These are phyloP conservation scores for Neckera pumila DNA, from an alignment of 225 moss, liverwort and hornwort species.

Conservation along the genomic window DNA sequence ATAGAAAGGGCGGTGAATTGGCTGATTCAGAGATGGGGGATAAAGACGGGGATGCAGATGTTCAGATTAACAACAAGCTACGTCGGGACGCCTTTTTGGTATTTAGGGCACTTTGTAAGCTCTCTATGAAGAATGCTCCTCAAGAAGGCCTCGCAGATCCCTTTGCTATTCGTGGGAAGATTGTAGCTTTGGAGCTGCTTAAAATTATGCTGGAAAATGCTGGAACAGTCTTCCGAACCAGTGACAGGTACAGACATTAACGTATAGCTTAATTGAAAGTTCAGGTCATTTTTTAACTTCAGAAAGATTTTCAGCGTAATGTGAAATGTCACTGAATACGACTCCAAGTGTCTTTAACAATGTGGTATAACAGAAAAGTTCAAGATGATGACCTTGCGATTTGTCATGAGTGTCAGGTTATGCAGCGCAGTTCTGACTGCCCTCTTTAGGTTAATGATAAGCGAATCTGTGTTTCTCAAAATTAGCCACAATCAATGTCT, in stretches of 20 bases:
- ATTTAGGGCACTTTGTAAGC: slow-evolving; percentile 95
- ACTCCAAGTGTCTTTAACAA: not conserved
- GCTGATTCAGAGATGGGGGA: slow-evolving; percentile 62
- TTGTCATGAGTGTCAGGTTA: not conserved
- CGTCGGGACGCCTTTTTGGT: slow-evolving; percentile 97
- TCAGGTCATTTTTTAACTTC: not conserved
- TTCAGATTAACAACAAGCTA: slow-evolving; percentile 92
- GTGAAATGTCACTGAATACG: not conserved
- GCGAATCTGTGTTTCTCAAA: not conserved
- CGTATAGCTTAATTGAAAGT: not conserved
- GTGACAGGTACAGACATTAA: slow-evolving; percentile 64
- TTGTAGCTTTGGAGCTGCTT: slow-evolving; percentile 84
- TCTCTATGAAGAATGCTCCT: slow-evolving; percentile 98
- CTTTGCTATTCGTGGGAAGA: slow-evolving; percentile 93
- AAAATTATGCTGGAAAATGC: slow-evolving; percentile 98
- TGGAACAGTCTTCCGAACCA: slow-evolving; percentile 93
- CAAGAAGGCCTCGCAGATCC: slow-evolving; percentile 90
- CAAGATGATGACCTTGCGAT: not conserved
- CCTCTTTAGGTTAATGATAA: not conserved
- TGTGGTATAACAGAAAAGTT: not conserved
- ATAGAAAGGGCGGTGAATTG: slow-evolving; percentile 63
- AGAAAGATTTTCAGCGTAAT: not conserved
- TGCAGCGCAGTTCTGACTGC: not conserved
- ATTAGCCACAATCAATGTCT: not conserved
- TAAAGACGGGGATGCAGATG: slow-evolving; percentile 94